Evolutionary conservation across 2,329 filamentous ascomycete genomes (phyloP).

Genomic region (Cladosporium sp.): DNA sequence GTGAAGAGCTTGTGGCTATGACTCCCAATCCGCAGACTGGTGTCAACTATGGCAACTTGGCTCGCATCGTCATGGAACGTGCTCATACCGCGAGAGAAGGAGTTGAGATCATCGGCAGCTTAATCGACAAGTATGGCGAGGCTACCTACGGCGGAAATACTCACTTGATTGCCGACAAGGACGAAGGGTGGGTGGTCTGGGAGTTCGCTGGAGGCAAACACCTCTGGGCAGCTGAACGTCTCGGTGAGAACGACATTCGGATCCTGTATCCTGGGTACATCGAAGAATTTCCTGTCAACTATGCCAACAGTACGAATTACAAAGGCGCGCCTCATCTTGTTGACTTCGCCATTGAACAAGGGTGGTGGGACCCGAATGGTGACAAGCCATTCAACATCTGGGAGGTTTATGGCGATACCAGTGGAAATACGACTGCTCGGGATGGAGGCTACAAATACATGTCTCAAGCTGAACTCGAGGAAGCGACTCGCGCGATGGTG

Average conservation of each 20-base stretch:
- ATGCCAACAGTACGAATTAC: slow-evolving; percentile 28
- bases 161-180: slow-evolving; percentile 39
- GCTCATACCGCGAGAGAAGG: slow-evolving; percentile 39
- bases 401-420: slow-evolving; percentile 31
- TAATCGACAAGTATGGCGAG: slow-evolving; percentile 39
- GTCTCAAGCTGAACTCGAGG: slow-evolving; percentile 34
- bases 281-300: slow-evolving; percentile 33
- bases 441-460: slow-evolving; percentile 36
- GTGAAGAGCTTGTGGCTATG: slow-evolving; percentile 38
- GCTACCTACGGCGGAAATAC: slow-evolving; percentile 42
- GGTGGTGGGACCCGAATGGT: slow-evolving; percentile 32
- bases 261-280: slow-evolving; percentile 36
- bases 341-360: slow-evolving; percentile 32
- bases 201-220: slow-evolving; percentile 33
- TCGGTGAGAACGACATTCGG: slow-evolving; percentile 30
- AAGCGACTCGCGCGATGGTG: slow-evolving; percentile 38
- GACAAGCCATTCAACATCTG: slow-evolving; percentile 35
- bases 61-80: slow-evolving; percentile 39
- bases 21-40: slow-evolving; percentile 40
- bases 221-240: slow-evolving; percentile 34
- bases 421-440: slow-evolving; percentile 27
- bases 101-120: slow-evolving; percentile 39
- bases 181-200: slow-evolving; percentile 35
- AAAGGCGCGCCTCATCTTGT: slow-evolving; percentile 34
- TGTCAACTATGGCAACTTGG: slow-evolving; percentile 41